Percentiles rank a stretch among this genome's conserved stretches.
Conservation (phyloP, 768 basidiomycete genomes). For the Boletus rubroflammeus region DNA sequence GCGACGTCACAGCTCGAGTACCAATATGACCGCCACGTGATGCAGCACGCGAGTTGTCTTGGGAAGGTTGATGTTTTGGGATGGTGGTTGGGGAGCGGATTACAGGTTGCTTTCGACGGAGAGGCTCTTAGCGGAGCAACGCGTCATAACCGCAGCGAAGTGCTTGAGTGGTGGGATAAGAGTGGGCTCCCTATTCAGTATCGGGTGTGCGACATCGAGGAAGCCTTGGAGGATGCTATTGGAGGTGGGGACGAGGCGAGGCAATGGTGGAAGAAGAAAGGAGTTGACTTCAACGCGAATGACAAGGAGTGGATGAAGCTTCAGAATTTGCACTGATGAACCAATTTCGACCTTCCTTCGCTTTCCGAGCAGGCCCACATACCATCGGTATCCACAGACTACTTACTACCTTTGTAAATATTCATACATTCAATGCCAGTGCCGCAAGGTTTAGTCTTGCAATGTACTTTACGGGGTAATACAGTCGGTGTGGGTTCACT, state of each 20-base stretch:
- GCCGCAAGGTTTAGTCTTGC: constrained; percentile 3
- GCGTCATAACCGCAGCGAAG: constrained; percentile 73
- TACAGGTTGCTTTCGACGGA: constrained; percentile 76
- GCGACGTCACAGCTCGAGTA: constrained; percentile 70
- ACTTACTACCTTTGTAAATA: background rate
- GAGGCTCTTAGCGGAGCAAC: constrained; percentile 80
- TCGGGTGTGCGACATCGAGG: constrained; percentile 88
- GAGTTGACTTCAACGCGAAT: constrained; percentile 78
- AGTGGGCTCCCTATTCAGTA: constrained; percentile 78
- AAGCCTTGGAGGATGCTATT: constrained; percentile 84
- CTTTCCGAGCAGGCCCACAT: background rate
- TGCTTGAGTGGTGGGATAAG: constrained; percentile 86
- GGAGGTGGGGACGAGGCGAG: constrained; percentile 73
- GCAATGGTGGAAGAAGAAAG: constrained; percentile 78
- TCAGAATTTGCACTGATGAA: constrained; percentile 60
- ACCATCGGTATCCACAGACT: background rate
- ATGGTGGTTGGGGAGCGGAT: constrained; percentile 80
- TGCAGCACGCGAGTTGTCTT: constrained; percentile 75
- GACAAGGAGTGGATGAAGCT: constrained; percentile 89
- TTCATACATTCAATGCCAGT: background rate
- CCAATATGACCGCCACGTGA: constrained; percentile 73
- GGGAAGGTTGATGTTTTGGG: constrained; percentile 77
- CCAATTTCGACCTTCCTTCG: background rate
- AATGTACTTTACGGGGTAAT: constrained; percentile 7
- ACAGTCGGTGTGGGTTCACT: constrained; percentile 9